Percentiles rank a stretch among this genome's conserved stretches.
These are phyloP conservation scores for Plasmodium vivax DNA, from an alignment of 169 alveolate species.

Conservation along the genomic window DNA sequence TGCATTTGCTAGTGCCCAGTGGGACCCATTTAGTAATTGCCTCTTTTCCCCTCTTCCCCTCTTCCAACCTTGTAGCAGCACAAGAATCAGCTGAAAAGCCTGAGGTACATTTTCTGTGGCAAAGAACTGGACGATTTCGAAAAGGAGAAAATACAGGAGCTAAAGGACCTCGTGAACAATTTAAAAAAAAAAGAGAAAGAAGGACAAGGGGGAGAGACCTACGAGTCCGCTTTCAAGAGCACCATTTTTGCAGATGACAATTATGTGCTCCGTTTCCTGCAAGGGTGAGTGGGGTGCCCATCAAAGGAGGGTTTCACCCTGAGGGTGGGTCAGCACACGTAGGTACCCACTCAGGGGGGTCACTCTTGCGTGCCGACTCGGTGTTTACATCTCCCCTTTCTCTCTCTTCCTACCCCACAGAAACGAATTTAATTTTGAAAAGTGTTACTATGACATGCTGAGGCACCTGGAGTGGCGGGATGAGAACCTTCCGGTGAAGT, in stretches of 20 bases:
- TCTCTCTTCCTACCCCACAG: background rate
- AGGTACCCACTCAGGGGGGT: background rate
- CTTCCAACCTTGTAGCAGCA: slow-evolving; percentile 22
- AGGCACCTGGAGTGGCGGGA: slow-evolving; percentile 81
- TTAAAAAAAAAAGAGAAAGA: slow-evolving; percentile 66
- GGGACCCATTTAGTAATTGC: background rate
- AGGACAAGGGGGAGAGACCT: slow-evolving; percentile 38
- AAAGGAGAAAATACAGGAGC: slow-evolving; percentile 77
- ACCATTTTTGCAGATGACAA: slow-evolving; percentile 81
- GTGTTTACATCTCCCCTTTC: background rate
- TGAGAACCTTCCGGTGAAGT: slow-evolving; percentile 78
- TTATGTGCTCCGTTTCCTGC: slow-evolving; percentile 80
- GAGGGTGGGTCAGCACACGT: background rate
- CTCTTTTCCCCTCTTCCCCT: too few relatives aligned
- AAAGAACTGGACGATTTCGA: slow-evolving; percentile 80
- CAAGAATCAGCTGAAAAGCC: slow-evolving; percentile 75
- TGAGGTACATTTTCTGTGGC: slow-evolving; percentile 80
- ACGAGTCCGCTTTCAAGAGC: slow-evolving; percentile 52
- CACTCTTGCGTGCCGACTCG: background rate
- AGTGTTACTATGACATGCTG: slow-evolving; percentile 77
- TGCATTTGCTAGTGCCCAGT: background rate
- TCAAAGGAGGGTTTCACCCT: background rate
- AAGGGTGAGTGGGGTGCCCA: slow-evolving; percentile 43
- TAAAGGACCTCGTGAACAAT: slow-evolving; percentile 79
- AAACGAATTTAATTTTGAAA: slow-evolving; percentile 75